A percentile compares a stretch with the other conserved stretches of the same genome.
Conservation (phyloP, 2,329 filamentous ascomycete species). For the Ilyonectria sp. region DNA sequence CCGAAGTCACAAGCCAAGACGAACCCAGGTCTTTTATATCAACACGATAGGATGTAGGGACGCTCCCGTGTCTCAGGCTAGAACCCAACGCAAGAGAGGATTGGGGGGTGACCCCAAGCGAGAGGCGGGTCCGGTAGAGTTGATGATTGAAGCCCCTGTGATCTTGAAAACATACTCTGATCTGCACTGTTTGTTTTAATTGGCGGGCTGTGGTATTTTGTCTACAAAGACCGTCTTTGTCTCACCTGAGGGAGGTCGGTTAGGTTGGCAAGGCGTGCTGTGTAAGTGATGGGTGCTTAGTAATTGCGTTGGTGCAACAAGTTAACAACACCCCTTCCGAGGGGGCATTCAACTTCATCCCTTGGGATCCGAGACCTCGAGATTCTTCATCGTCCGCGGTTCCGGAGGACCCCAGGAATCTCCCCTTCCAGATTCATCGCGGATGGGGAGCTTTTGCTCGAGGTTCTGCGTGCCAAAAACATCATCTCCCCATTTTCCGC, state of each 20-base stretch:
- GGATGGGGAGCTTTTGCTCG: neutral
- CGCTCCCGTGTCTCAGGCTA: neutral
- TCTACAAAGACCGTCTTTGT: constrained; percentile 13
- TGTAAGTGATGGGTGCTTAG: constrained; percentile 34
- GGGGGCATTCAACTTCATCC: constrained; percentile 45
- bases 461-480: neutral
- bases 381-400: constrained; percentile 32
- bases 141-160: neutral
- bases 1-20: neutral
- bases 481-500: neutral
- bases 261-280: neutral
- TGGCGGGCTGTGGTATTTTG: constrained; percentile 3
- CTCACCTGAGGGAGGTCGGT: constrained; percentile 16
- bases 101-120: neutral
- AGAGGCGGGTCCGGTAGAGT: neutral
- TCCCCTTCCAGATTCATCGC: constrained; percentile 5
- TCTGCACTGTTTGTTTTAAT: neutral
- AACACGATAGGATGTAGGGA: neutral
- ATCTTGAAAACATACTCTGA: neutral
- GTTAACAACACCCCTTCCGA: constrained; percentile 34
- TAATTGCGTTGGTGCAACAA: constrained; percentile 30
- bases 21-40: neutral
- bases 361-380: constrained; percentile 44
- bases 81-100: neutral
- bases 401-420: constrained; percentile 11